These are phyloP conservation scores for Pseudogymnoascus sp. DNA, from an alignment of 2,329 filamentous ascomycete genomes.

Conservation along the genomic window DNA sequence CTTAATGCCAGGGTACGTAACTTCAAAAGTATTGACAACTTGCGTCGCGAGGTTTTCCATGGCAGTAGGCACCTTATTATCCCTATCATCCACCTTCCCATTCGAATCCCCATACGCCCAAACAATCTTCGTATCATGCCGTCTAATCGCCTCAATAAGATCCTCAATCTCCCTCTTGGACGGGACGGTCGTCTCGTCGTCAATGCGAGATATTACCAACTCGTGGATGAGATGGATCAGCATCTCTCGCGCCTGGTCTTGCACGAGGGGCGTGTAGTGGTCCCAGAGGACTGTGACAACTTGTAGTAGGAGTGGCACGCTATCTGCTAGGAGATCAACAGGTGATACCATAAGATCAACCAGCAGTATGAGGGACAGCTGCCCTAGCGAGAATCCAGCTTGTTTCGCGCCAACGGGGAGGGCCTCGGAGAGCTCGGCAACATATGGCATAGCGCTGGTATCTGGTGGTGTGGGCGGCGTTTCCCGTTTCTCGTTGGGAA, in stretches of 20 bases:
- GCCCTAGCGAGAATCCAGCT: slow-evolving; percentile 82
- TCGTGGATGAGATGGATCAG: slow-evolving; percentile 96
- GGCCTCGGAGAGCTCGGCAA: slow-evolving; percentile 72
- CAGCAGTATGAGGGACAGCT: slow-evolving; percentile 84
- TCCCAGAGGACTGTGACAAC: slow-evolving; percentile 94
- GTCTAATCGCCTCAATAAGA: slow-evolving; percentile 77
- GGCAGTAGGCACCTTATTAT: slow-evolving; percentile 72
- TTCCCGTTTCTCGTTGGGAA: slow-evolving; percentile 74
- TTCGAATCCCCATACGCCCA: slow-evolving; percentile 95
- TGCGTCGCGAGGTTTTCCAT: slow-evolving; percentile 81
- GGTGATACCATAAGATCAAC: slow-evolving; percentile 96
- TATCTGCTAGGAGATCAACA: slow-evolving; percentile 68
- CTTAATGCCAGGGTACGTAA: slow-evolving; percentile 77
- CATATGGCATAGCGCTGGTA: slow-evolving; percentile 69
- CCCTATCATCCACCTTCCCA: slow-evolving; percentile 63
- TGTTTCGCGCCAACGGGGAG: slow-evolving; percentile 86
- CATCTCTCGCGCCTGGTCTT: slow-evolving; percentile 96
- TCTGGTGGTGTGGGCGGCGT: slow-evolving; percentile 64
- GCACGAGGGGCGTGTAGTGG: slow-evolving; percentile 88
- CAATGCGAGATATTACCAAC: slow-evolving; percentile 71
- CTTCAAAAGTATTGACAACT: slow-evolving; percentile 76
- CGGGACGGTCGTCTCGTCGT: slow-evolving; percentile 47
- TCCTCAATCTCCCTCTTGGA: slow-evolving; percentile 74
- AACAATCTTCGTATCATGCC: slow-evolving; percentile 73
- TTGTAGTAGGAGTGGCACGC: slow-evolving; percentile 78